Conservation (phyloP, 1,284 basidiomycete species). For the Pterula multifida region DNA sequence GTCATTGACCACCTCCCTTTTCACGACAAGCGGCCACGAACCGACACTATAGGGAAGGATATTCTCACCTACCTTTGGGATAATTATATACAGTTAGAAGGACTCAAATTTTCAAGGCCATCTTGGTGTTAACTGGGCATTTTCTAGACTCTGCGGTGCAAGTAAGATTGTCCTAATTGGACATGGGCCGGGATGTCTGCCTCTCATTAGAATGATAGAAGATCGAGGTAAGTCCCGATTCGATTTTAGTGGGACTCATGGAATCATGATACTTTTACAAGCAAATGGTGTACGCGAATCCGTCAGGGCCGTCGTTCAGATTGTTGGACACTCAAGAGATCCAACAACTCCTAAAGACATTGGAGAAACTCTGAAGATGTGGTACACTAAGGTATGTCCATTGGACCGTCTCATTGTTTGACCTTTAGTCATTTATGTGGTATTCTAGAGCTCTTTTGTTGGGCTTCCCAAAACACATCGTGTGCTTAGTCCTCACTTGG, state of each 20-base stretch:
- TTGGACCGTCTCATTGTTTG: constrained; percentile 3
- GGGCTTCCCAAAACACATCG: constrained; percentile 47
- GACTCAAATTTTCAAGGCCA: neutral
- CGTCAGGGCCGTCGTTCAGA: constrained; percentile 65
- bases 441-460: constrained; percentile 57
- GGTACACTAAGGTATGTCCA: constrained; percentile 26
- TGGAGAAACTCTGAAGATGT: constrained; percentile 14
- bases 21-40: constrained; percentile 17
- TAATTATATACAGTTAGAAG: constrained; percentile 75
- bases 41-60: constrained; percentile 37
- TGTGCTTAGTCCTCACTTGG: constrained; percentile 34
- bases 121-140: neutral
- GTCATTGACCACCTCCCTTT: too few relatives aligned
- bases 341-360: constrained; percentile 42
- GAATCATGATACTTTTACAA: constrained; percentile 11
- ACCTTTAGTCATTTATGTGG: too few relatives aligned
- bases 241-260: constrained; percentile 5
- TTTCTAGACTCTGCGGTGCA: constrained; percentile 53
- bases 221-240: constrained; percentile 36
- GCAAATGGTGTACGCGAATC: constrained; percentile 41
- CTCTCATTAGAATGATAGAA: constrained; percentile 65
- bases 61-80: constrained; percentile 87
- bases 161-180: constrained; percentile 74
- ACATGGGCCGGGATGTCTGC: constrained; percentile 72
- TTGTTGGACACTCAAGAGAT: constrained; percentile 55